Evolutionary conservation across 768 basidiomycete genomes (phyloP), one percentile per base, ranked within the genome.

Genomic region (Peribolospora kevripleyi): DNA sequence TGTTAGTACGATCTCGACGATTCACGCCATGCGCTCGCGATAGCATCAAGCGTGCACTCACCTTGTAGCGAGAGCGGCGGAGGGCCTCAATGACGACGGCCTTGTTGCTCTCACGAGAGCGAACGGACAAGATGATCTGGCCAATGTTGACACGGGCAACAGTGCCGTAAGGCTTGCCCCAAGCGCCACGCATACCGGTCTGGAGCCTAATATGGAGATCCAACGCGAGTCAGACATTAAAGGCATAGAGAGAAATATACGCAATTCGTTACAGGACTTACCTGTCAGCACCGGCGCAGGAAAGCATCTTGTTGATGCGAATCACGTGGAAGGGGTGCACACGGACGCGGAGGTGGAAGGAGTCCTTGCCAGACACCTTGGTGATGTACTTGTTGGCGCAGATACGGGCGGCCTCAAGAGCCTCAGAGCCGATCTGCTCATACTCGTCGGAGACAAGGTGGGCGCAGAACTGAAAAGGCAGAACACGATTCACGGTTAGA

Each of bases 301-400:
- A 84, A 76, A 97, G 83, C 85, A 93, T 97, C 81, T 98, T 97
- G 83, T 97, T 93, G 80, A 93, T 93, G 60, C 93, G 83, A 72
- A 98, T 71, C 64, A 97, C 86, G 69, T 98, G 93, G 85, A 82
- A 93, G 47, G 91, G 93, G 73, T 98, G 91, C 56, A 84, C 85
- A 58, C 88, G 83, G 63, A 98, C 86, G 62, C 91, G 79, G 69
- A 97, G 69, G 69, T 98, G 91, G 88, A 98, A 97, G 4, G 90
- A 84, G 64, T 98, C 91, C 74, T 97, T 97, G 65, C 93, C 91
- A 40, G 82, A 79, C 3, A 84, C 86, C 79, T 98, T 95, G 65
- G 87, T 91, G 60, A 95, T 82, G 69, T 95, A 95, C 72, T 97
- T 97, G 84, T 97, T 97, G 69, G 87, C 87, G 68, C 91, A 95